Evolutionary conservation across 352 stramenopile species (phyloP), one percentile per base, ranked within the genome.

Genomic region (Phytophthora melonis): DNA sequence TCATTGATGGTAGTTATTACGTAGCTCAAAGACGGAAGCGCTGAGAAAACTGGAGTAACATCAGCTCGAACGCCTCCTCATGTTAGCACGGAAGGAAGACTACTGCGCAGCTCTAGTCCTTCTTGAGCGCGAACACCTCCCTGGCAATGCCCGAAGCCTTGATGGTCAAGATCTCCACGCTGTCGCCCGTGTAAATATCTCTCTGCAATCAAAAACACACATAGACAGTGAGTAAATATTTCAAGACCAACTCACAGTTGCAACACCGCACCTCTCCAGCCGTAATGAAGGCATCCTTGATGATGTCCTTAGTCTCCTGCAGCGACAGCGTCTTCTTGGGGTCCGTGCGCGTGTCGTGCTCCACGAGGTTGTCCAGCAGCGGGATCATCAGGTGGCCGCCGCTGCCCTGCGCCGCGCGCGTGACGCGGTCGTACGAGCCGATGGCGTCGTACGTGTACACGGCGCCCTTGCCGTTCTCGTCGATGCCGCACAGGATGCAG

Each of bases 141-240:
- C 87, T 98, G 55, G 87, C 78, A 71, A 98, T 97, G 47, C 97
- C 97, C 45, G 92, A 88, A 60, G 90, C 89, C n/a, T 89, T 98
- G 81, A 99, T 99, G 59, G 98, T 93, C 75, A 97, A 92, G 80
- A 99, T 99, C 80, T 99, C 97, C 61, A 99, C 92, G 55, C 89
- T 92, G 87, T 99, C 98, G 72, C 98, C 98, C 41, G 97, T 99
- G 89, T 99, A 99, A 90, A 99, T 99, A 93, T 99, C 97, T 77
- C 98, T 92, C 88, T 93, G 72, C 25, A 57, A 55, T n/a, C 19
- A 59, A 8, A 18, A 41, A 63, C 60, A 66, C n/a, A 32, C 45
- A 19, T 8, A 49, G 13, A 14, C 8, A 41, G 27, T 14, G 5
- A 41, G 34, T 41, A 11, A 16, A 41, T 13, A 39, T 39, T 39